Conservation (phyloP, 768 basidiomycete genomes). For the Pleurotus cornucopiae region DNA sequence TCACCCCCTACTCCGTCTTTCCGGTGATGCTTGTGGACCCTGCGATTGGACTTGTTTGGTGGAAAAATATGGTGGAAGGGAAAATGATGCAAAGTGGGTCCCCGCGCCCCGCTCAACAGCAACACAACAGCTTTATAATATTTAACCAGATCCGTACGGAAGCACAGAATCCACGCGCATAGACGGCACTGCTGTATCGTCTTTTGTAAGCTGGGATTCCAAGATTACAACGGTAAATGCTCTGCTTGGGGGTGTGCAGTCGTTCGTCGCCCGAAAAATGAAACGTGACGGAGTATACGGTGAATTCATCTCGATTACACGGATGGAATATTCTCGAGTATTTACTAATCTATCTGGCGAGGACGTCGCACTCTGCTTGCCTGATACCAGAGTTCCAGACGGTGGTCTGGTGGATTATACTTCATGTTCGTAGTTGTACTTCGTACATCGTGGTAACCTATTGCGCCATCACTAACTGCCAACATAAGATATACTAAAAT, state of each 20-base stretch:
- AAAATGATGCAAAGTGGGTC: constrained; percentile 20
- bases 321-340: constrained; percentile 12
- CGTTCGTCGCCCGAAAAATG: constrained; percentile 17
- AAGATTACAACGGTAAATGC: constrained; percentile 20
- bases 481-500: neutral
- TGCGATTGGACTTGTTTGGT: constrained; percentile 17
- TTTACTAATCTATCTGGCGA: constrained; percentile 13
- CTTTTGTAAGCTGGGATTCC: constrained; percentile 22
- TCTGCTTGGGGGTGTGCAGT: constrained; percentile 16
- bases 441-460: constrained; percentile 1
- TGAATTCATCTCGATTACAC: constrained; percentile 13
- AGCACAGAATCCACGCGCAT: constrained; percentile 19
- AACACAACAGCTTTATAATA: neutral
- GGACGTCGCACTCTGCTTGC: constrained; percentile 15
- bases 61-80: constrained; percentile 18
- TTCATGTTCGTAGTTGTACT: constrained; percentile 5
- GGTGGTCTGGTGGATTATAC: constrained; percentile 16
- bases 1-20: constrained; percentile 21
- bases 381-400: constrained; percentile 9
- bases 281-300: constrained; percentile 14
- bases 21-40: constrained; percentile 19
- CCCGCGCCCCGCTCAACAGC: neutral
- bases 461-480: constrained; percentile 1
- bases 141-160: constrained; percentile 15
- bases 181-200: constrained; percentile 18